Percentiles rank a stretch among this genome's conserved stretches.
phyloP scores from a whole-genome alignment of 2,329 filamentous ascomycete genomes.

The Diaporthe australafricana region DNA sequence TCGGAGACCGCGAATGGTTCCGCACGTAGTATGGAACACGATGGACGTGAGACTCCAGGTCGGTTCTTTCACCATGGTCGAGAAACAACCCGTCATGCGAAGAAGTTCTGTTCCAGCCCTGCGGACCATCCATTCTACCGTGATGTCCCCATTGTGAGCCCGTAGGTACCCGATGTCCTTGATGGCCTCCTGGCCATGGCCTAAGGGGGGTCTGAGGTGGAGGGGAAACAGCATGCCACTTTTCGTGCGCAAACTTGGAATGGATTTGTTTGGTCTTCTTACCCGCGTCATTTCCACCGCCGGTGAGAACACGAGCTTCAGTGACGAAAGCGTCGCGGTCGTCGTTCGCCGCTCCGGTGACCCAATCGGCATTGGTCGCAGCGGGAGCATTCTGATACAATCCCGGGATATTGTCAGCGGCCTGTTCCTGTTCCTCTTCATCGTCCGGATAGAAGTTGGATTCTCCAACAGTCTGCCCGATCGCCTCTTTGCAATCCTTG shows the following conservation, averaged over 20 bases:
- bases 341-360: not conserved
- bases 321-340: not conserved
- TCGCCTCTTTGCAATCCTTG: constrained; percentile 31
- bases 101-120: not conserved
- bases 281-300: not conserved
- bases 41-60: no score
- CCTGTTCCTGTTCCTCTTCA: constrained; percentile 2
- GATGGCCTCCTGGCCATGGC: not conserved
- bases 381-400: not conserved
- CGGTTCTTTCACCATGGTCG: not conserved
- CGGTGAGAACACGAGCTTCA: not conserved
- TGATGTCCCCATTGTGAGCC: not conserved
- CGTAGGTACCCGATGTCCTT: not conserved
- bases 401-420: constrained; percentile 24
- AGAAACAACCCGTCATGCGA: not conserved
- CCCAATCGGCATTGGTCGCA: not conserved
- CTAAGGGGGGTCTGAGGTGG: not conserved
- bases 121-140: not conserved
- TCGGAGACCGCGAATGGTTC: not conserved
- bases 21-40: not conserved
- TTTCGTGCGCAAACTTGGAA: not conserved
- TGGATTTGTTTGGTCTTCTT: not conserved
- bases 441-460: constrained; percentile 26
- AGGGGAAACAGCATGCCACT: not conserved
- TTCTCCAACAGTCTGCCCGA: constrained; percentile 3